Evolutionary conservation across 129 eudicot genomes (phyloP).

Genomic region (Scalesia atractyloides): DNA sequence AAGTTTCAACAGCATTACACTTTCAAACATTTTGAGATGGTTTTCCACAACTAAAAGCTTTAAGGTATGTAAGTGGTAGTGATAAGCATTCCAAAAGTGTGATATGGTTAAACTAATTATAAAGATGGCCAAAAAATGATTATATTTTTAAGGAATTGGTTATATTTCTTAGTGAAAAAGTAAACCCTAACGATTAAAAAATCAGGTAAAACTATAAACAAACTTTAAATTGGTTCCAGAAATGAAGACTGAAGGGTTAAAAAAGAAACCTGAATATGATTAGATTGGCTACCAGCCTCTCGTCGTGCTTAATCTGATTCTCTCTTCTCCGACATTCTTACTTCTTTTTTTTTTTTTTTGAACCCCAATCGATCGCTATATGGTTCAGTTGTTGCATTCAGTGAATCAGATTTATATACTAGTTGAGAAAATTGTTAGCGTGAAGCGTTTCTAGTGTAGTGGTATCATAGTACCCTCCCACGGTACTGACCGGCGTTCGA

Average conservation of each 20-base stretch:
- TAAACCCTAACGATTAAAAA: background rate
- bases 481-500: constrained; percentile 99
- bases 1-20: too few species aligned
- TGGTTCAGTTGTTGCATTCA: too few species aligned
- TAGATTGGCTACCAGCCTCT: background rate
- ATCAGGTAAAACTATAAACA: background rate
- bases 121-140: background rate
- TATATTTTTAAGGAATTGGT: background rate
- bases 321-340: background rate
- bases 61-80: too few species aligned
- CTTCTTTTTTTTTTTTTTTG: too few species aligned
- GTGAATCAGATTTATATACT: too few species aligned
- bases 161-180: background rate
- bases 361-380: background rate
- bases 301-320: too few species aligned
- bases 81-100: too few species aligned
- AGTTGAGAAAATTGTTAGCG: too few species aligned
- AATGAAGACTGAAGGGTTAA: background rate
- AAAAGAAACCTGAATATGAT: background rate
- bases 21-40: too few species aligned
- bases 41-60: too few species aligned
- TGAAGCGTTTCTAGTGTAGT: constrained; percentile 94
- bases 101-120: background rate
- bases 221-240: background rate
- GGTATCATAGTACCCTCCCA: constrained; percentile 99